Evolutionary conservation across 2,329 filamentous ascomycete species (phyloP), one percentile per base, ranked within the genome.

Genomic region (Xylaria sp.): DNA sequence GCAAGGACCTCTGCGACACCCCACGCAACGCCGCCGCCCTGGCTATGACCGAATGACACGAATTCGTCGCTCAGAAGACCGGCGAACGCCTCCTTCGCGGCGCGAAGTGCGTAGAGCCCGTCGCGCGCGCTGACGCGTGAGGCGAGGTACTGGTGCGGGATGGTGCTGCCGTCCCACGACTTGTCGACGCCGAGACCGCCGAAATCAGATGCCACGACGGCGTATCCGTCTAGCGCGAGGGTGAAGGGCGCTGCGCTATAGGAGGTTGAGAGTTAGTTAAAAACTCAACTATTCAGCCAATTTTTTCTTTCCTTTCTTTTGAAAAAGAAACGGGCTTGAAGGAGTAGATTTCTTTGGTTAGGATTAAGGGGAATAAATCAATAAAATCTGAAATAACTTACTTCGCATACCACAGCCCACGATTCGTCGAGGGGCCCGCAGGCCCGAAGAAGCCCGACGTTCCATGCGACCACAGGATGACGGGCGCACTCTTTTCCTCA

Each of bases 401-500:
- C 46, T 53, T 32, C 28, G 81, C 77, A 63, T 84, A 82, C 74
- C 78, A 80, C 3, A 85, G 79, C 34, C 74, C 77, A 3, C 81
- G 79, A 43, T 80, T 72, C 50, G 81, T 76, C 1, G 81, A 83
- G 3, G 83, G 83, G 0, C 79, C 80, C 30, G 77, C 78, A 15
- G 80, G 74, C 4, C 77, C 74, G 32, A 78, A 78, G 65, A 80
- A 75, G 1, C 83, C 84, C 9, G 79, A 80, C 2, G 83, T 83
- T 3, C 83, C 83, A 66, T 85, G 83, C 1, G 79, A 76, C 82
- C 82, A 85, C 13, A 79, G 72, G 0, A 84, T 79, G 8, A 81
- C 69, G 2, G 63, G 62, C 0, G 63, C 63, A 39, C 36, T 39
- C 36, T 39, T 39, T 12, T 15, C 28, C 46, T 30, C 4, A 3